A percentile compares a stretch with the other conserved stretches of the same genome.
phyloP scores from a whole-genome alignment of 1,284 basidiomycete genomes.

The Omphalotus olearius region DNA sequence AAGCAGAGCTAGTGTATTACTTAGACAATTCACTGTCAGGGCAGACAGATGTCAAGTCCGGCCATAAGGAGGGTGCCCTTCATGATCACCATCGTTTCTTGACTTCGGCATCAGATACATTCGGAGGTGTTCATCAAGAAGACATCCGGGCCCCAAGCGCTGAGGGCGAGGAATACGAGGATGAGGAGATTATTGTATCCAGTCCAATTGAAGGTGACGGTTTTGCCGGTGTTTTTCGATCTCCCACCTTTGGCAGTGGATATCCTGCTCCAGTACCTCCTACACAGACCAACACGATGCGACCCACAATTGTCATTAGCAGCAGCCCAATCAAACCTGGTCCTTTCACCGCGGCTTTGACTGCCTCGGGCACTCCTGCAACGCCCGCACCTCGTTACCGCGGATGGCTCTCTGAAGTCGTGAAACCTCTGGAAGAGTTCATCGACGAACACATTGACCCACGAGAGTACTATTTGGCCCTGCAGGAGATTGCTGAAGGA shows the following conservation, averaged over 20 bases:
- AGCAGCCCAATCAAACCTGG: constrained; percentile 13
- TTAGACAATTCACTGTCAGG: constrained; percentile 13
- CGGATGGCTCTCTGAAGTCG: constrained; percentile 53
- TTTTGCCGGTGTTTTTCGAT: neutral
- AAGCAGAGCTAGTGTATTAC: constrained; percentile 19
- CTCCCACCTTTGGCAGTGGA: constrained; percentile 1
- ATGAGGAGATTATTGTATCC: constrained; percentile 13
- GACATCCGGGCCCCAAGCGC: constrained; percentile 8
- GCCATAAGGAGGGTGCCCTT: neutral
- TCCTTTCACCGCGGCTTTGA: constrained; percentile 8
- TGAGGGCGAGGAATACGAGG: constrained; percentile 21
- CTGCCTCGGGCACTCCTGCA: constrained; percentile 9
- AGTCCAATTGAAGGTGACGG: constrained; percentile 9
- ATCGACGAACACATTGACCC: constrained; percentile 62
- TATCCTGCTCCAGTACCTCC: no score
- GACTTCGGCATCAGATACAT: constrained; percentile 32
- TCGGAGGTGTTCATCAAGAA: constrained; percentile 29
- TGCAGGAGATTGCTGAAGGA: constrained; percentile 75
- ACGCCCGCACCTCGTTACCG: constrained; percentile 35
- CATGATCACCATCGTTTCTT: constrained; percentile 20
- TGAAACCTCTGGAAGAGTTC: constrained; percentile 60
- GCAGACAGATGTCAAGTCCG: neutral
- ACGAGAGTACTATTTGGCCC: constrained; percentile 52
- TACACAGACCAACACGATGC: constrained; percentile 1
- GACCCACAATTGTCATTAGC: constrained; percentile 32